Conservation (phyloP, 2,329 filamentous ascomycete genomes). For the Aspergillus sp. region DNA sequence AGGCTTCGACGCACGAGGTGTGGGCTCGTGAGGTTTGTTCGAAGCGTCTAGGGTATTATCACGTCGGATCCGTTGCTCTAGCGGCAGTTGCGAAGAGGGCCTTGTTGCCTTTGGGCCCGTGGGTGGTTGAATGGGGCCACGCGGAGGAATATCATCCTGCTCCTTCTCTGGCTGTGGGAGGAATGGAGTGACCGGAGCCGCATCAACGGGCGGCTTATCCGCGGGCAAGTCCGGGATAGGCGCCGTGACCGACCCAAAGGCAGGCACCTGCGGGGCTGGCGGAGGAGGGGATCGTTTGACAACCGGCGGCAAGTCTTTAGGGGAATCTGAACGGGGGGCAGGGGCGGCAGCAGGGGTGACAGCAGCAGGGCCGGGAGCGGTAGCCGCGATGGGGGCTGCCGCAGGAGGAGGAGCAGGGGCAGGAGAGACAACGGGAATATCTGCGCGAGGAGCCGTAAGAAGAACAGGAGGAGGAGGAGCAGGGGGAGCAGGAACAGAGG, state of each 20-base stretch:
- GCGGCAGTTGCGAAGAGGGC: conserved; percentile 20
- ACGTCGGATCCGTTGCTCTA: conserved; percentile 27
- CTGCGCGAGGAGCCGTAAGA: too few relatives aligned
- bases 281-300: conserved; percentile 38
- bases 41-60: conserved; percentile 24
- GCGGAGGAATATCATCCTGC: conserved; percentile 19
- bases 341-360: too few relatives aligned
- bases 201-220: conserved; percentile 21
- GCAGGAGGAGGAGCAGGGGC: background rate
- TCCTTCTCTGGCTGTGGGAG: conserved; percentile 23
- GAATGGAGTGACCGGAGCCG: conserved; percentile 3
- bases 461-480: conserved; percentile 14
- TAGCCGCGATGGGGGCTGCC: too few relatives aligned
- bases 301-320: conserved; percentile 26
- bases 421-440: too few relatives aligned
- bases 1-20: conserved; percentile 24
- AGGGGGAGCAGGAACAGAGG: too few relatives aligned
- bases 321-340: conserved; percentile 24
- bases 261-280: conserved; percentile 43
- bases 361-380: too few relatives aligned
- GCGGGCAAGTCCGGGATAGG: conserved; percentile 23
- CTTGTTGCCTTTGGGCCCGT: conserved; percentile 47
- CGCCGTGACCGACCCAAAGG: conserved; percentile 40
- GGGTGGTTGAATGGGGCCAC: conserved; percentile 36
- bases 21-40: conserved; percentile 24